phyloP scores from a whole-genome alignment of 208 protist genomes.

The Phytomonas francai region DNA sequence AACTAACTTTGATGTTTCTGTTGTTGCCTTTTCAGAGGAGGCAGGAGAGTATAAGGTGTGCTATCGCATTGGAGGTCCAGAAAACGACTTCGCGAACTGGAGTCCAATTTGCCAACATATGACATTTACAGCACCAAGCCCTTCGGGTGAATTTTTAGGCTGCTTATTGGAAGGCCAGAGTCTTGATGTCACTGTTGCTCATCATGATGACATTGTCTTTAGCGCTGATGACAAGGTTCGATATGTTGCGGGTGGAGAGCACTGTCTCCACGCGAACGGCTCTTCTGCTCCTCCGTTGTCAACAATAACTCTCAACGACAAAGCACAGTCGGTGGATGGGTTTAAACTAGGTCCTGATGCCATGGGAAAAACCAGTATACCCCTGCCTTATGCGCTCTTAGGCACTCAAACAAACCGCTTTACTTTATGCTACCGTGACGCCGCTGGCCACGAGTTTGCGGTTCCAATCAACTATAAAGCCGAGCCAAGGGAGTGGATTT shows the following conservation, averaged over 20 bases:
- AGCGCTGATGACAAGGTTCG: constrained; percentile 31
- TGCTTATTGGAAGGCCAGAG: constrained; percentile 68
- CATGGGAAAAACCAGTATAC: constrained; percentile 18
- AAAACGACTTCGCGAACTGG: constrained; percentile 41
- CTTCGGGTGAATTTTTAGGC: constrained; percentile 28
- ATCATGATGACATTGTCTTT: constrained; percentile 30
- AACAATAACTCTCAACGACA: constrained; percentile 53
- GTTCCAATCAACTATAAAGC: constrained; percentile 42
- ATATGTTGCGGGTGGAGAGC: constrained; percentile 34
- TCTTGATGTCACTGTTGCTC: constrained; percentile 23
- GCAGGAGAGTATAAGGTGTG: constrained; percentile 72
- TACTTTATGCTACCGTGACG: constrained; percentile 77
- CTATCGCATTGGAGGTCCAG: constrained; percentile 57
- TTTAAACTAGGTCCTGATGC: constrained; percentile 18
- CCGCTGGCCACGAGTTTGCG: constrained; percentile 67
- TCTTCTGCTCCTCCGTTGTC: constrained; percentile 3
- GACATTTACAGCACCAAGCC: constrained; percentile 29
- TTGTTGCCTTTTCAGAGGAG: constrained; percentile 48
- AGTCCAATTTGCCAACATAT: constrained; percentile 65
- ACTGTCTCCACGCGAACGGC: constrained; percentile 16
- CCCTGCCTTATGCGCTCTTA: constrained; percentile 47
- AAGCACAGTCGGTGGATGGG: constrained; percentile 26
- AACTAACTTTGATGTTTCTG: constrained; percentile 10
- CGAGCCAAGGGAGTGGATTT: constrained; percentile 20
- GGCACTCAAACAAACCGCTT: constrained; percentile 39